phyloP scores from a whole-genome alignment of 768 basidiomycete species.

The Boletus rex-veris region DNA sequence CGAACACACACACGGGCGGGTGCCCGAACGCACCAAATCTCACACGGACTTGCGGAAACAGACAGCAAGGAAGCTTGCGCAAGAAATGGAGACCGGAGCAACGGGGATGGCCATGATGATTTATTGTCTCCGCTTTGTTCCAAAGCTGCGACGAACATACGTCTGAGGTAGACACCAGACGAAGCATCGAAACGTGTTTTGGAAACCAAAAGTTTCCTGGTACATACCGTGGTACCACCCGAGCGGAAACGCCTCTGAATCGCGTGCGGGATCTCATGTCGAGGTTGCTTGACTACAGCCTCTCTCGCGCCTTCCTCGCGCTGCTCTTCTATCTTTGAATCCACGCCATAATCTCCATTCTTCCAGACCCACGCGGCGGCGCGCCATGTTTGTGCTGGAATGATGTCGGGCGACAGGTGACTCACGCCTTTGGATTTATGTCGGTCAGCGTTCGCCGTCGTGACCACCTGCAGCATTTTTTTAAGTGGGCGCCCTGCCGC shows the following conservation, averaged over 20 bases:
- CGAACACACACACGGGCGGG: slow-evolving; percentile 1
- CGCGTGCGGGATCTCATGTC: background rate
- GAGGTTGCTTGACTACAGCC: no score
- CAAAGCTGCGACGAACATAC: background rate
- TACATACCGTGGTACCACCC: background rate
- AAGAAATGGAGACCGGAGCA: background rate
- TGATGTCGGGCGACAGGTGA: no score
- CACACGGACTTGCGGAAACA: background rate
- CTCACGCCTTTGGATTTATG: no score
- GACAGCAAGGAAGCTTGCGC: background rate
- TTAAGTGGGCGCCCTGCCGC: background rate
- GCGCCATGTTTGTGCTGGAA: no score
- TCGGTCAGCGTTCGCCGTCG: background rate
- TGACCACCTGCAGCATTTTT: background rate
- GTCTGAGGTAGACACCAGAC: background rate
- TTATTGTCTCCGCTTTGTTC: no score
- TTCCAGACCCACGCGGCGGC: no score
- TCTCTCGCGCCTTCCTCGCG: no score
- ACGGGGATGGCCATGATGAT: background rate
- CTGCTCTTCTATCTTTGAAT: no score
- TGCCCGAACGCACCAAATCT: background rate
- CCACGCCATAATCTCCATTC: no score
- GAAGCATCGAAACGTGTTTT: background rate
- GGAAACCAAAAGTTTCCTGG: background rate
- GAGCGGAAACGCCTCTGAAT: background rate